Evolutionary conservation across 768 basidiomycete genomes (phyloP), one percentile per base, ranked within the genome.

Genomic region (Xerocomellus chrysenteron): DNA sequence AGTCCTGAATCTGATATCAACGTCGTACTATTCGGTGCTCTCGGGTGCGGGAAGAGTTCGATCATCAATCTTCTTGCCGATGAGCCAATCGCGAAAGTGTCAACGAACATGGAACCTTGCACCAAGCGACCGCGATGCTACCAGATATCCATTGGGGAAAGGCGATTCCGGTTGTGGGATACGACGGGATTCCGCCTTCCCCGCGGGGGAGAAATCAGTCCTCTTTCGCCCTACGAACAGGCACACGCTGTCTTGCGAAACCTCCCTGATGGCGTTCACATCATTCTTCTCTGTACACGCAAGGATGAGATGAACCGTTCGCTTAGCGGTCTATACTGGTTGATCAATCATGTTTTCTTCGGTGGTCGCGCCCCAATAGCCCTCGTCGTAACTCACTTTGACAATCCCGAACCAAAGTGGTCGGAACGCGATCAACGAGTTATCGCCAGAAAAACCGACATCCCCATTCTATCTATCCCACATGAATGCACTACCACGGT

Each of bases 271-370:
- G 74, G 77, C 11, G 61, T 77, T n/a, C 66, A 62, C 51, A 68
- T 76, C 14, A 68, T 78, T 13, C 61, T 77, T 5, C 74, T 68
- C 51, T 69, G 70, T 50, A 67, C 72, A 53, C 64, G 68, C 16
- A 69, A 62, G 7, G 71, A 73, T 2, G 55, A 68, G 47, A 65
- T 73, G 58, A 63, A 47, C 28, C 63, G 65, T 21, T 53, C 66
- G 1, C 58, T 66, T 6, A 51, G 65, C 28, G 60, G 63, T 43
- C 74, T 75, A 44, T 76, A 71, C 63, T 57, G 52, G 42, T 39
- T 76, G 5, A 67, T 76, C 57, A 58, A 62, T 21, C 56, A 75
- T 12, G 63, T 74, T 26, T 70, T 78, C 24, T 78, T 72, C 39
- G 61, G 52, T 16, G 52, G 62, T 30, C 41, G 58, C 13, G 76